These are phyloP conservation scores for Solanum virginianum DNA, from an alignment of 257 asterid species.

Conservation along the genomic window DNA sequence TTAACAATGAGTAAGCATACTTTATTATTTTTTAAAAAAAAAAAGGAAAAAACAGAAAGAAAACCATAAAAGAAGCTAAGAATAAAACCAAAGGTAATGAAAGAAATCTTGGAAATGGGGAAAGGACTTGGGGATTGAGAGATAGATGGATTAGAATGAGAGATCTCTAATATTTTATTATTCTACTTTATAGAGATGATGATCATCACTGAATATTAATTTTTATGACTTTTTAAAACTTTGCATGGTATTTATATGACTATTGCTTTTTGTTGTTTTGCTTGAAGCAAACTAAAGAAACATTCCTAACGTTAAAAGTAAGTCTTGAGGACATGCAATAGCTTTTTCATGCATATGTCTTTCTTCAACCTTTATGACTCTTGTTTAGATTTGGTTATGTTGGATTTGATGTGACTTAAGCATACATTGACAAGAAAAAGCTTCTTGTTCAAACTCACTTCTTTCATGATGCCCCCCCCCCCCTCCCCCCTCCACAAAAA, in stretches of 20 bases:
- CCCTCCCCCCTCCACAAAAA: background rate
- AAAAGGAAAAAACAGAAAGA: background rate
- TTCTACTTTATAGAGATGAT: background rate
- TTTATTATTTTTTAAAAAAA: background rate
- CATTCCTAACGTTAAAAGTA: conserved; percentile 46
- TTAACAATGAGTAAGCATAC: conserved; percentile 21
- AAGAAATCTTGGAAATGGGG: conserved; percentile 18
- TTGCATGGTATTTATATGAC: background rate
- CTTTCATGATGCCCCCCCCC: background rate
- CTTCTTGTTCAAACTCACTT: conserved; percentile 6
- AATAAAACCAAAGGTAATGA: conserved; percentile 22
- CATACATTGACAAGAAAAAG: background rate
- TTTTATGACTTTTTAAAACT: conserved; percentile 25
- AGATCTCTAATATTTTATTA: background rate
- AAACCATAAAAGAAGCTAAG: conserved; percentile 9
- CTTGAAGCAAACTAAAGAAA: conserved; percentile 9
- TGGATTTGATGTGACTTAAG: conserved; percentile 9
- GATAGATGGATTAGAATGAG: background rate
- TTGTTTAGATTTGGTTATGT: conserved; percentile 15
- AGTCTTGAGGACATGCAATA: conserved; percentile 12
- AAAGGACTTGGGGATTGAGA: conserved; percentile 19
- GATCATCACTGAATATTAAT: conserved; percentile 21
- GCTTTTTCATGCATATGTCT: conserved; percentile 21
- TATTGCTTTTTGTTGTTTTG: background rate
- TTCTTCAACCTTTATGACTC: conserved; percentile 17